A percentile compares a stretch with the other conserved stretches of the same genome.
These are phyloP conservation scores for Hermanozyma aechmeae DNA, from an alignment of 805 yeast species.

Conservation along the genomic window DNA sequence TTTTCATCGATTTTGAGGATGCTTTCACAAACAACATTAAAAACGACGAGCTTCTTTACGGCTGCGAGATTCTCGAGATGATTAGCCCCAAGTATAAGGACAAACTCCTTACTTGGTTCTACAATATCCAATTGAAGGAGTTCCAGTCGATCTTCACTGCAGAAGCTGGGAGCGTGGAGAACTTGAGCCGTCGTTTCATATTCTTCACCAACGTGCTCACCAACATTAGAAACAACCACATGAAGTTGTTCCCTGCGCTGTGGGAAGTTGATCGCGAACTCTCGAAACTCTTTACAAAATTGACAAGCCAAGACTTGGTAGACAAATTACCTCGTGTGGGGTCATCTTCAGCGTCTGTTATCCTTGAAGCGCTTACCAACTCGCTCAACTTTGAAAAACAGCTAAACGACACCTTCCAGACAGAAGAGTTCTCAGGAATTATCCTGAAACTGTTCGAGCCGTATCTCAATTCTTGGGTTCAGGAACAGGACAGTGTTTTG, in stretches of 20 bases:
- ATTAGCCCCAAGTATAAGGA: slow-evolving; percentile 46
- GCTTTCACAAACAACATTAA: slow-evolving; percentile 20
- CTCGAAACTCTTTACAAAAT: slow-evolving; percentile 52
- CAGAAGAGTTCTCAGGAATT: slow-evolving; percentile 35
- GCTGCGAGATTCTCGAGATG: slow-evolving; percentile 66
- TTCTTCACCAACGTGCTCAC: slow-evolving; percentile 68
- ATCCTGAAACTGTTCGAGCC: slow-evolving; percentile 72
- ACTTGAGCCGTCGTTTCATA: slow-evolving; percentile 69
- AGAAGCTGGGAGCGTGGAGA: slow-evolving; percentile 93
- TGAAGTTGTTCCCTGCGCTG: slow-evolving; percentile 49
- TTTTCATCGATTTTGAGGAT: slow-evolving; percentile 63
- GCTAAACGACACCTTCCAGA: slow-evolving; percentile 54
- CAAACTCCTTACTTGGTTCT: slow-evolving; percentile 65
- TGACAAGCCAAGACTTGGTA: slow-evolving; percentile 60
- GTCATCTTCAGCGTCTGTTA: slow-evolving; percentile 48
- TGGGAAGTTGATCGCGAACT: slow-evolving; percentile 68
- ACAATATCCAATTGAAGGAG: slow-evolving; percentile 61
- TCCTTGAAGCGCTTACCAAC: slow-evolving; percentile 61
- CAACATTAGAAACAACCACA: slow-evolving; percentile 44
- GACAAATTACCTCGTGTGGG: slow-evolving; percentile 36
- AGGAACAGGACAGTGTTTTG: slow-evolving; percentile 65
- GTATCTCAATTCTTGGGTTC: slow-evolving; percentile 75
- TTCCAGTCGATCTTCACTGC: slow-evolving; percentile 64
- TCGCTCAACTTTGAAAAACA: slow-evolving; percentile 79
- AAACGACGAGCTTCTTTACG: slow-evolving; percentile 38